phyloP scores from a whole-genome alignment of 176 grass and related monocot genomes.

The Oryza meyeriana region DNA sequence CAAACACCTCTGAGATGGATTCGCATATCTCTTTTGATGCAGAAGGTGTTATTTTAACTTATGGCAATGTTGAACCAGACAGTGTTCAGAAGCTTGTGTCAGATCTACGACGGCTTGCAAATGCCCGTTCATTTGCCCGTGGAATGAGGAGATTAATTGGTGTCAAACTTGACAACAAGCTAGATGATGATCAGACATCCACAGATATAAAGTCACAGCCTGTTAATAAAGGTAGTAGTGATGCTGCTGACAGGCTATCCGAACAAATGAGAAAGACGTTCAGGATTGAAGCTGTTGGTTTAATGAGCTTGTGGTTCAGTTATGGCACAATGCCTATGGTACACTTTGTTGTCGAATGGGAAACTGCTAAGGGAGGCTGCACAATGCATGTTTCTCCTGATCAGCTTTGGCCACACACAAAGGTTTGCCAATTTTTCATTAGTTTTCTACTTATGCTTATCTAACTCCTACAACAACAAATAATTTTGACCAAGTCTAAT shows the following conservation, averaged over 20 bases:
- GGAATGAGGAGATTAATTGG: constrained; percentile 92
- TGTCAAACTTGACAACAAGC: constrained; percentile 65
- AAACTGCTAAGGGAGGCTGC: constrained; percentile 76
- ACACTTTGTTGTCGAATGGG: constrained; percentile 99
- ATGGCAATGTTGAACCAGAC: constrained; percentile 77
- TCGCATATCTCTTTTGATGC: constrained; percentile 89
- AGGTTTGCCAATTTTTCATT: constrained; percentile 50
- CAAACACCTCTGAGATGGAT: constrained; percentile 94
- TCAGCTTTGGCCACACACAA: constrained; percentile 99
- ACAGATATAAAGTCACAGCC: constrained; percentile 43
- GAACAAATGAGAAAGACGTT: constrained; percentile 96
- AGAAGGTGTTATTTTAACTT: constrained; percentile 77
- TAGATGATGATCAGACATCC: constrained; percentile 41
- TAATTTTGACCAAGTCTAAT: constrained; percentile 12
- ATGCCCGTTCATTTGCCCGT: constrained; percentile 71
- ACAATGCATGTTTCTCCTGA: constrained; percentile 99
- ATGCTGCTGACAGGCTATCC: constrained; percentile 66
- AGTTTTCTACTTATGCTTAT: background rate
- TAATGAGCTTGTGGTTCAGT: constrained; percentile 98
- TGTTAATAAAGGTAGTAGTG: constrained; percentile 54
- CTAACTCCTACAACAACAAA: background rate
- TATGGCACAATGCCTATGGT: constrained; percentile 94
- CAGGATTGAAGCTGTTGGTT: constrained; percentile 92
- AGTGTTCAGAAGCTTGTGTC: constrained; percentile 80
- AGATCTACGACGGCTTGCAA: constrained; percentile 77